phyloP scores from a whole-genome alignment of 202 grass and related monocot genomes.

The Bolboschoenoplectus hybrid region DNA sequence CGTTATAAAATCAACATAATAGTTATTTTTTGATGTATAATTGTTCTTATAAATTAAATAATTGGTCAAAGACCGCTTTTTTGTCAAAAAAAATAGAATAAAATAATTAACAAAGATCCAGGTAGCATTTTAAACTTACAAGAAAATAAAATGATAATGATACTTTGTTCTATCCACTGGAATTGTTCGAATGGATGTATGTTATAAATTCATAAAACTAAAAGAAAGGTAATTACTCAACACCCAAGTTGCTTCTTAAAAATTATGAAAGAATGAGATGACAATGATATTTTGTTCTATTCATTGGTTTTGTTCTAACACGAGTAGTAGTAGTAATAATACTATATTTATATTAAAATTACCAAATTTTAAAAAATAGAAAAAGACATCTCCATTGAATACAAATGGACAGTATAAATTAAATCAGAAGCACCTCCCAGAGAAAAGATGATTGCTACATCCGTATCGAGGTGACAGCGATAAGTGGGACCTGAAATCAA shows the following conservation, averaged over 20 bases:
- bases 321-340: background rate
- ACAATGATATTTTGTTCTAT: conserved; percentile 25
- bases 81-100: background rate
- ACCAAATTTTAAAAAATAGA: background rate
- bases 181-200: background rate
- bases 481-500: conserved; percentile 27
- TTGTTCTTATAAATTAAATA: background rate
- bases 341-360: background rate
- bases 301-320: background rate
- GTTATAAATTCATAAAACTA: background rate
- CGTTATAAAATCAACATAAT: background rate
- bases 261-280: conserved; percentile 18
- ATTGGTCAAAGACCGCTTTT: background rate
- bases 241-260: background rate
- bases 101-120: background rate
- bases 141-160: conserved; percentile 31
- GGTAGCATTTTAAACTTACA: background rate
- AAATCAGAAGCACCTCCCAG: conserved; percentile 1
- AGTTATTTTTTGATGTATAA: background rate
- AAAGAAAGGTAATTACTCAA: background rate
- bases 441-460: conserved; percentile 38
- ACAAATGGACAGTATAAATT: conserved; percentile 15
- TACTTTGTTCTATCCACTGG: conserved; percentile 8
- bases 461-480: conserved; percentile 36
- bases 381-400: conserved; percentile 11